Evolutionary conservation across 768 basidiomycete genomes (phyloP), one percentile per base, ranked within the genome.

Genomic region (Panaeolus papilionaceus): DNA sequence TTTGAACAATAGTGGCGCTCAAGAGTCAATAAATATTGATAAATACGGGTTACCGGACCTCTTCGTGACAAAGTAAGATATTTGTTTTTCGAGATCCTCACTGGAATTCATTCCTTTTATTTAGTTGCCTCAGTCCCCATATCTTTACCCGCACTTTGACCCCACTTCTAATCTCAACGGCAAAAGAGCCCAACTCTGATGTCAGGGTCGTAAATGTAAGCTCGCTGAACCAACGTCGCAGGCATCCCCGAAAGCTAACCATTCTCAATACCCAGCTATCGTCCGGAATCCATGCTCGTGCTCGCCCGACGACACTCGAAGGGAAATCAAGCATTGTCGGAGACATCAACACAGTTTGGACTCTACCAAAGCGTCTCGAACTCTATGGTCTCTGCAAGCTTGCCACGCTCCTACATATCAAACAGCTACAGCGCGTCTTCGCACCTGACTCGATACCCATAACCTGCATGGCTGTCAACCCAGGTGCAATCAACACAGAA

Each of bases 391-490:
- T 58, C 12, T 58, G 54, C 54, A 58, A 58, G 12, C 54, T 58
- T 58, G 54, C 28, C 9, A 33, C 33, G 4, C 54, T 58, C 1
- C 54, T 58, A 0, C 54, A 58, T 14, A 58, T 37, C 26, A 58
- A 58, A 28, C 54, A 58, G 28, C 33, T 58, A 14, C 54, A 58
- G 14, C 54, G 54, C 54, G 16, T 28, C 8, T 58, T 58, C 7
- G 54, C 54, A 5, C 33, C 54, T 33, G 54, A 58, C 9, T 58
- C 54, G 12, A 37, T 58, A 28, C 26, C 26, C 14, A 58, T 58
- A 28, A 58, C 54, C 26, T 58, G 54, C 28, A 11, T 58, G 26
- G 54, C 54, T 10, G 54, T 58, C 54, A 58, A 58, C 54, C 54
- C 54, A 58, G 54, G 54, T 33, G 54, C 54, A 4, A 58, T 58